Evolutionary conservation across 148 eudicot genomes (phyloP).

Genomic region (Bassia scoparia): DNA sequence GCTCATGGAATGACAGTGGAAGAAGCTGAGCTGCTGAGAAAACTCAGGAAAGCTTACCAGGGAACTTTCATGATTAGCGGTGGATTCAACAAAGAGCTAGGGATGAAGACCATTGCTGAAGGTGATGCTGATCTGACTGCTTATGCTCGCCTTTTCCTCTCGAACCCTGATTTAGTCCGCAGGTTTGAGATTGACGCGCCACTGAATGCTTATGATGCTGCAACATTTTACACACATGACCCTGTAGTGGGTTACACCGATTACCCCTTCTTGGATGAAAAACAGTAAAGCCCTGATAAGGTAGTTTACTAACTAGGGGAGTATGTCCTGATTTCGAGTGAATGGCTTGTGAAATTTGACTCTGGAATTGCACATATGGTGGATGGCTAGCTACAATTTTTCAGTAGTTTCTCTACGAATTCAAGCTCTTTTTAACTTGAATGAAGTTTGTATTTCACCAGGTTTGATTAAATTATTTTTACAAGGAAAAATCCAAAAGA

Average conservation of each 20-base stretch:
- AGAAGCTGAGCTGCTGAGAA: slow-evolving; percentile 49
- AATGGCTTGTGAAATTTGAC: no score
- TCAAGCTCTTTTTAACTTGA: no score
- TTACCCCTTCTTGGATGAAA: slow-evolving; percentile 50
- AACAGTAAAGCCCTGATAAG: slow-evolving; percentile 12
- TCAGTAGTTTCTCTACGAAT: no score
- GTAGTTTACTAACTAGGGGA: not conserved
- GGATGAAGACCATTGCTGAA: slow-evolving; percentile 50
- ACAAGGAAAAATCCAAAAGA: no score
- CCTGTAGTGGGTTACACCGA: slow-evolving; percentile 74
- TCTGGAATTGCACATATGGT: no score
- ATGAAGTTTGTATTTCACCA: no score
- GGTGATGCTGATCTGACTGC: slow-evolving; percentile 78
- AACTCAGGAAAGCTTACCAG: slow-evolving; percentile 45
- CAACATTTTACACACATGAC: slow-evolving; percentile 67
- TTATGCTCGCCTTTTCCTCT: slow-evolving; percentile 61
- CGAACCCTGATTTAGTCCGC: slow-evolving; percentile 76
- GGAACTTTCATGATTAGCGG: slow-evolving; percentile 75
- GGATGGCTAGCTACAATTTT: no score
- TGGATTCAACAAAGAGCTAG: slow-evolving; percentile 55
- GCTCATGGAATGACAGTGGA: slow-evolving; percentile 39
- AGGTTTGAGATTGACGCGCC: slow-evolving; percentile 62
- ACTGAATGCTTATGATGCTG: slow-evolving; percentile 47
- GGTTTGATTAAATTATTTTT: no score
- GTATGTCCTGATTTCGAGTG: no score